Conservation (phyloP, 2,329 filamentous ascomycete genomes). For the Hyphodiscus sp. region DNA sequence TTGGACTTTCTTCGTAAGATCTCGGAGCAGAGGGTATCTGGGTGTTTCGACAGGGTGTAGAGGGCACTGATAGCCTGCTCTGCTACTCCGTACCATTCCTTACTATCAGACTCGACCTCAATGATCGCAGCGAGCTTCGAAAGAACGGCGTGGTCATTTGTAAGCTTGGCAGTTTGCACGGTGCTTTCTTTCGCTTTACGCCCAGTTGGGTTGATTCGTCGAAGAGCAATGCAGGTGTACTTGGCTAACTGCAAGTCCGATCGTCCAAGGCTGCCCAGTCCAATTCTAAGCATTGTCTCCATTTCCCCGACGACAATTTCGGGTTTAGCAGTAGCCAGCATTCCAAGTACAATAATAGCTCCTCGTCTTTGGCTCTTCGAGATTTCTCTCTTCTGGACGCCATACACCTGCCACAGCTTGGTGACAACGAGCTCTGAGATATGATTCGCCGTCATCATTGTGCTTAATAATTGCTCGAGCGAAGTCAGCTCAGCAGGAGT, state of each 20-base stretch:
- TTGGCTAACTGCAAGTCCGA: slow-evolving; percentile 84
- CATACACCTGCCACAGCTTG: slow-evolving; percentile 97
- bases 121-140: slow-evolving; percentile 74
- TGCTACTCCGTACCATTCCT: slow-evolving; percentile 93
- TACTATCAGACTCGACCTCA: slow-evolving; percentile 79
- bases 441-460: slow-evolving; percentile 93
- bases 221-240: slow-evolving; percentile 89
- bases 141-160: slow-evolving; percentile 88
- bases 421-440: slow-evolving; percentile 80
- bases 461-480: slow-evolving; percentile 86
- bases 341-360: slow-evolving; percentile 92
- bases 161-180: slow-evolving; percentile 66
- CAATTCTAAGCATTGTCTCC: slow-evolving; percentile 87
- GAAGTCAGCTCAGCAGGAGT: slow-evolving; percentile 93
- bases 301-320: slow-evolving; percentile 94
- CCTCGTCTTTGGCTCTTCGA: slow-evolving; percentile 85
- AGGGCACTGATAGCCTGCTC: slow-evolving; percentile 96
- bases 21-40: slow-evolving; percentile 86
- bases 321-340: slow-evolving; percentile 88
- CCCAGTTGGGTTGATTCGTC: slow-evolving; percentile 80
- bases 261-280: slow-evolving; percentile 73
- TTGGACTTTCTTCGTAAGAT: slow-evolving; percentile 83
- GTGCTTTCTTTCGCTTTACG: slow-evolving; percentile 70
- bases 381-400: slow-evolving; percentile 87
- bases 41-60: slow-evolving; percentile 88